Evolutionary conservation across 352 stramenopile species (phyloP).

Genomic region (Globisporangium middletonii): DNA sequence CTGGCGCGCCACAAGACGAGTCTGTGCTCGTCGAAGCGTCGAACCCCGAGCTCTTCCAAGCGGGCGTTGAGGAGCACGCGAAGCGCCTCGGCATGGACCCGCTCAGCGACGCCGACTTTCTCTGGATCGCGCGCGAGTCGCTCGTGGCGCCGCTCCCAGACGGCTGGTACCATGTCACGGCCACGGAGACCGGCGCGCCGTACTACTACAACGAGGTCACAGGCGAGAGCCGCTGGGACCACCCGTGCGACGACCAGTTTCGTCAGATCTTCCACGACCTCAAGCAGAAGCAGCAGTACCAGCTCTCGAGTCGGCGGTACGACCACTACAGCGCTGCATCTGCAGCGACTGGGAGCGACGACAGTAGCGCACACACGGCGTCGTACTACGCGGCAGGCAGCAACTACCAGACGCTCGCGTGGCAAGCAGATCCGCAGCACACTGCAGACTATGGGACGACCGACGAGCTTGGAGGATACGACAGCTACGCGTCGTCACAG

Average conservation of each 20-base stretch:
- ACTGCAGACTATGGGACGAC: slow-evolving; percentile 1
- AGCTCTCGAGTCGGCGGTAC: slow-evolving; percentile 5
- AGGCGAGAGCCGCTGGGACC: slow-evolving; percentile 78
- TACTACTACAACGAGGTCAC: slow-evolving; percentile 82
- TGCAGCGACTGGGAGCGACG: background rate
- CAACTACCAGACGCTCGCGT: slow-evolving; percentile 11
- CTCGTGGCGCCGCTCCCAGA: slow-evolving; percentile 63
- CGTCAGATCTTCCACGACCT: slow-evolving; percentile 42
- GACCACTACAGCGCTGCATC: slow-evolving; percentile 4
- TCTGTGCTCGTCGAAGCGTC: slow-evolving; percentile 47
- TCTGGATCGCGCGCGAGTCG: slow-evolving; percentile 76
- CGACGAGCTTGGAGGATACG: background rate
- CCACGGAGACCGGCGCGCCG: slow-evolving; percentile 44
- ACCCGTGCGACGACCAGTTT: slow-evolving; percentile 72
- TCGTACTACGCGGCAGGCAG: slow-evolving; percentile 7
- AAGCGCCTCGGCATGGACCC: slow-evolving; percentile 66
- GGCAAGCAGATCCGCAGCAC: slow-evolving; percentile 10
- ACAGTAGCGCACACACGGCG: background rate
- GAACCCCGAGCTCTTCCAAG: slow-evolving; percentile 65
- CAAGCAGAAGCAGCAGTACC: slow-evolving; percentile 19
- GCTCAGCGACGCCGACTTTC: slow-evolving; percentile 34
- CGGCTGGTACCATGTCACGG: slow-evolving; percentile 64
- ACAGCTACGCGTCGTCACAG: slow-evolving; percentile 5
- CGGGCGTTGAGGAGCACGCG: slow-evolving; percentile 69
- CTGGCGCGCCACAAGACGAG: slow-evolving; percentile 21